Evolutionary conservation across 192 early-diverging fungal species (phyloP).

Genomic region (Paraglomus occultum): DNA sequence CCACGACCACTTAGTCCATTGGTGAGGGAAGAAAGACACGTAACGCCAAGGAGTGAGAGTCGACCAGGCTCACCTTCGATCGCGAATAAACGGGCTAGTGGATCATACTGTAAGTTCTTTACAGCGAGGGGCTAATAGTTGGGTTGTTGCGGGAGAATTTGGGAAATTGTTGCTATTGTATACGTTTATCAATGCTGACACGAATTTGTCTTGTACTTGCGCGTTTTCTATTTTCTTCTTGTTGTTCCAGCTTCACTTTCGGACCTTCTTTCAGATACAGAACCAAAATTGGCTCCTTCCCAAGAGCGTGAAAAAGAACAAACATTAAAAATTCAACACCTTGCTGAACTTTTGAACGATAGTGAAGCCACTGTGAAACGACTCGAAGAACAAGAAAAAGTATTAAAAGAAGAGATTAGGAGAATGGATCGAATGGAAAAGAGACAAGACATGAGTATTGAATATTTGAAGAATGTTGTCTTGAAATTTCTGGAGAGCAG

Average conservation of each 20-base stretch:
- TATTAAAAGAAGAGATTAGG: slow-evolving; percentile 60
- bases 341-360: slow-evolving; percentile 57
- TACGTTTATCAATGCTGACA: too few relatives aligned
- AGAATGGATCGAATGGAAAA: slow-evolving; percentile 59
- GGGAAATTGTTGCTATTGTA: too few relatives aligned
- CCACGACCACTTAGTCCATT: not conserved
- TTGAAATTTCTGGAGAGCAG: slow-evolving; percentile 61
- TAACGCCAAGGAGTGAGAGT: not conserved
- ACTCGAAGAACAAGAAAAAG: slow-evolving; percentile 55
- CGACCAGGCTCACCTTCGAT: slow-evolving; percentile 12
- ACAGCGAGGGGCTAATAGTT: too few relatives aligned
- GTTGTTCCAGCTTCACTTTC: slow-evolving; percentile 39
- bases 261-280: slow-evolving; percentile 38
- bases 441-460: slow-evolving; percentile 61
- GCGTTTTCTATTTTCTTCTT: not conserved
- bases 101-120: slow-evolving; percentile 4
- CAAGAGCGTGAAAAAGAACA: slow-evolving; percentile 39
- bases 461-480: slow-evolving; percentile 71
- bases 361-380: slow-evolving; percentile 48
- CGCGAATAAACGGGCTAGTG: not conserved
- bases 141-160: too few relatives aligned
- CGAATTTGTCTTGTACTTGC: not conserved
- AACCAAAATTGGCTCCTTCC: not conserved
- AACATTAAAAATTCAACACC: slow-evolving; percentile 45
- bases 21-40: not conserved